Percentiles rank a stretch among this genome's conserved stretches.
These are phyloP conservation scores for Leishmania lainsoni DNA, from an alignment of 208 protist species.

Conservation along the genomic window DNA sequence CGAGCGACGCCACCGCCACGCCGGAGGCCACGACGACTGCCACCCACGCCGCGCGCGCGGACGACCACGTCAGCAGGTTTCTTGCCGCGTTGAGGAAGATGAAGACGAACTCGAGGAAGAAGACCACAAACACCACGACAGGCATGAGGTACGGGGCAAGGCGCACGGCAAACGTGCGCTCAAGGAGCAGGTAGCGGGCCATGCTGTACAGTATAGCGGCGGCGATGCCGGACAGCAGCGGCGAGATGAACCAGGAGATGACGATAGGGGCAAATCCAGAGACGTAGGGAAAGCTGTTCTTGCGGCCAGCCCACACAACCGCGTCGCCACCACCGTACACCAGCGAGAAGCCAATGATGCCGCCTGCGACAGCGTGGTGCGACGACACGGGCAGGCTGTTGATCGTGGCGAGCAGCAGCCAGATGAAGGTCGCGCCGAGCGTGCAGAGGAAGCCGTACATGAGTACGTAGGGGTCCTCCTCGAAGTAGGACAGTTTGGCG, in stretches of 20 bases:
- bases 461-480: slow-evolving; percentile 62
- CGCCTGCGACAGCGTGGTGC: slow-evolving; percentile 63
- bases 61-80: slow-evolving; percentile 39
- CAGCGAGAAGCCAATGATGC: slow-evolving; percentile 75
- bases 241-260: slow-evolving; percentile 67
- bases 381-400: slow-evolving; percentile 58
- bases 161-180: slow-evolving; percentile 35
- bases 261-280: slow-evolving; percentile 59
- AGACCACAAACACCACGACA: slow-evolving; percentile 45
- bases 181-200: slow-evolving; percentile 43
- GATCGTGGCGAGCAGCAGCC: slow-evolving; percentile 58
- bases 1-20: slow-evolving; percentile 36
- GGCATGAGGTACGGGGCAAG: slow-evolving; percentile 49
- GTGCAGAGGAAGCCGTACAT: slow-evolving; percentile 81
- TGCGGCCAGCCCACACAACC: slow-evolving; percentile 54
- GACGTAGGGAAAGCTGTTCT: slow-evolving; percentile 53
- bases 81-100: slow-evolving; percentile 67
- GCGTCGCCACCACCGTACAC: slow-evolving; percentile 55
- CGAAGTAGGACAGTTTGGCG: slow-evolving; percentile 46
- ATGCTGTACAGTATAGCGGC: slow-evolving; percentile 42
- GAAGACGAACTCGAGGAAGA: slow-evolving; percentile 72
- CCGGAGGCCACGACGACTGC: slow-evolving; percentile 48
- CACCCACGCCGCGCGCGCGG: slow-evolving; percentile 47
- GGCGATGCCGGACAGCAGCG: slow-evolving; percentile 45
- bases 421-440: slow-evolving; percentile 43